Percentiles rank a stretch among this genome's conserved stretches.
Evolutionary conservation across 225 moss, liverwort and hornwort genomes (phyloP).

Genomic region (Antitrichia curtipendula): DNA sequence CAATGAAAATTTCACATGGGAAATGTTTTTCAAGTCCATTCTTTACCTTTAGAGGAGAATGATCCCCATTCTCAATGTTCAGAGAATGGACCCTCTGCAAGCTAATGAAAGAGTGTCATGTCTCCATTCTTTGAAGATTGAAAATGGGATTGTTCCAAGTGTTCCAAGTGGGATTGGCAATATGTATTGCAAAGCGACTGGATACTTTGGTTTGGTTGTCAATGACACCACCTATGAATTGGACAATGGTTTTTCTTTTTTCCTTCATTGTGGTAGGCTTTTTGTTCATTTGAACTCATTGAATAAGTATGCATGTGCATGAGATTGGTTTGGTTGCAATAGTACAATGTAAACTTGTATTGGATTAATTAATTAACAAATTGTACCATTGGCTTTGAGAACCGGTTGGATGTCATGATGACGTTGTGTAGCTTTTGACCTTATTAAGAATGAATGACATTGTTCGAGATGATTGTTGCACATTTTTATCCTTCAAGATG

Average conservation of each 20-base stretch:
- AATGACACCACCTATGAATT: background rate
- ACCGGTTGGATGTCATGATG: rapidly evolving
- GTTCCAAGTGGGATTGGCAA: background rate
- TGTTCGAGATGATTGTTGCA: too few species aligned
- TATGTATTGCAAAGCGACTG: background rate
- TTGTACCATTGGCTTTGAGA: background rate
- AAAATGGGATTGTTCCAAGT: background rate
- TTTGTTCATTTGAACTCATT: background rate
- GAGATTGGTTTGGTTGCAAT: background rate
- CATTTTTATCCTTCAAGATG: background rate
- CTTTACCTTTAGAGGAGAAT: too few species aligned
- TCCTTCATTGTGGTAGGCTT: background rate
- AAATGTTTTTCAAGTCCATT: too few species aligned
- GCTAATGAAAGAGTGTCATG: too few species aligned
- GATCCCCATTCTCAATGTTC: too few species aligned
- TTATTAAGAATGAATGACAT: too few species aligned
- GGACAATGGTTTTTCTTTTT: background rate
- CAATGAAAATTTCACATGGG: too few species aligned
- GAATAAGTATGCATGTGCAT: rapidly evolving
- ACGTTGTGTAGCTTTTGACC: too few species aligned
- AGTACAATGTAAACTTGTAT: background rate
- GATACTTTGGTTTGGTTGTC: background rate
- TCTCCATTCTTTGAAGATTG: too few species aligned
- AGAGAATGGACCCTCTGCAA: too few species aligned
- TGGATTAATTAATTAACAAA: background rate